phyloP scores from a whole-genome alignment of 139 green algal species.

The Haematococcus lacustris region DNA sequence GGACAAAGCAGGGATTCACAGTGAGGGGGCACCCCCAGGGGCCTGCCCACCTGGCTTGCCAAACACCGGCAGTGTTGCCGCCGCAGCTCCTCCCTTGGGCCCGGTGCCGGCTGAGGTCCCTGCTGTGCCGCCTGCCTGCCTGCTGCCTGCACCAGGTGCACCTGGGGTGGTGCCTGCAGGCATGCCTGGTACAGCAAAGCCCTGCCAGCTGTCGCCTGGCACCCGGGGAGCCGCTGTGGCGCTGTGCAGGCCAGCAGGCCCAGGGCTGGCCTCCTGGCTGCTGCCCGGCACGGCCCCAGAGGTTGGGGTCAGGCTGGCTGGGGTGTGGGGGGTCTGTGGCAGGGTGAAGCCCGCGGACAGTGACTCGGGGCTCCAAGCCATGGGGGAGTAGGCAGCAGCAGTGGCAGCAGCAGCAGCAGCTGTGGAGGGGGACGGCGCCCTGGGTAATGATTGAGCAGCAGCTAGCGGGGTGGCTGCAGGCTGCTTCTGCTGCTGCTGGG shows the following conservation, averaged over 20 bases:
- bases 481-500: not conserved
- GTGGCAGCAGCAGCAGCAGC: not conserved
- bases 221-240: not conserved
- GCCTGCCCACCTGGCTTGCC: too few species aligned
- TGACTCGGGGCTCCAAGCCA: constrained; percentile 6
- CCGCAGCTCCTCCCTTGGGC: too few species aligned
- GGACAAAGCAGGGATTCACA: too few species aligned
- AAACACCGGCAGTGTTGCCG: too few species aligned
- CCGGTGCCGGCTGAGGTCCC: too few species aligned
- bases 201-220: not conserved
- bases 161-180: too few species aligned
- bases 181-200: not conserved
- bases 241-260: not conserved
- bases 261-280: not conserved
- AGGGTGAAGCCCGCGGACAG: too few species aligned
- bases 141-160: too few species aligned
- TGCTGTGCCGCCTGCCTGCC: too few species aligned
- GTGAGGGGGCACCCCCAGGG: too few species aligned
- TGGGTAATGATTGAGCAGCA: not conserved
- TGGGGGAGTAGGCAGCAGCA: constrained; percentile 4
- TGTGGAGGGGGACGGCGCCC: not conserved
- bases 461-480: not conserved
- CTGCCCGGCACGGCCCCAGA: not conserved
- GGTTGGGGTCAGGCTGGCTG: not conserved
- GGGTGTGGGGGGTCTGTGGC: not conserved